Percentiles rank a stretch among this genome's conserved stretches.
phyloP scores from a whole-genome alignment of 139 green algal genomes.

The Pleodorina starrii region DNA sequence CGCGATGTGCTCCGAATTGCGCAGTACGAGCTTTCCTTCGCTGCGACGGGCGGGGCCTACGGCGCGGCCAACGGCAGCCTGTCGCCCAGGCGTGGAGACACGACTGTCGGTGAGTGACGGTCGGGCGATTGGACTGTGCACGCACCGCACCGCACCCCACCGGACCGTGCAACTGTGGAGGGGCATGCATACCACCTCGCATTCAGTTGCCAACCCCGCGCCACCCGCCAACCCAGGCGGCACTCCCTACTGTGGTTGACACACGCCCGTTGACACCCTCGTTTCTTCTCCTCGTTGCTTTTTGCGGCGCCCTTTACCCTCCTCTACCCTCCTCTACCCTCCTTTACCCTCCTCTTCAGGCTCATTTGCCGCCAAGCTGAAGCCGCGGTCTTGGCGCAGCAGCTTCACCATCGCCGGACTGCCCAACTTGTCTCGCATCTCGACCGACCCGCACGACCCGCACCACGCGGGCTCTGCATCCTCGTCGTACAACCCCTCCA shows the following conservation, averaged over 20 bases:
- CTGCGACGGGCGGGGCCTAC: background rate
- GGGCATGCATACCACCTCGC: no score
- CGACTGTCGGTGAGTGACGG: slow-evolving; percentile 14
- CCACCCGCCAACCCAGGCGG: no score
- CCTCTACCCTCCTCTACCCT: no score
- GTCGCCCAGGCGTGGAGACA: slow-evolving; percentile 10
- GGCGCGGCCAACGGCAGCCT: slow-evolving; percentile 14
- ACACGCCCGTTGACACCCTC: no score
- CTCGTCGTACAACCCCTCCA: slow-evolving; percentile 46
- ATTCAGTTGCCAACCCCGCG: no score
- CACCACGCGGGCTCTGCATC: background rate
- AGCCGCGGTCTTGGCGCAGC: slow-evolving; percentile 41
- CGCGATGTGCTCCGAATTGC: slow-evolving; percentile 71
- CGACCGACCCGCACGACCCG: slow-evolving; percentile 21
- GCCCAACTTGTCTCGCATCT: slow-evolving; percentile 41
- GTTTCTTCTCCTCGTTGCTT: no score
- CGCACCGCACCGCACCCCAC: no score
- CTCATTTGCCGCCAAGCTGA: slow-evolving; percentile 47
- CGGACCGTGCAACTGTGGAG: no score
- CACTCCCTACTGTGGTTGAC: no score
- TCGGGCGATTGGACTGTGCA: no score
- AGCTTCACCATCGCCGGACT: slow-evolving; percentile 44
- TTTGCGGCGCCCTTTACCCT: no score
- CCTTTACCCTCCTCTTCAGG: background rate
- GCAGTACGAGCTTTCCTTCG: slow-evolving; percentile 69